A percentile compares a stretch with the other conserved stretches of the same genome.
phyloP scores from a whole-genome alignment of 208 protist species.

The Trypanosoma grayi region DNA sequence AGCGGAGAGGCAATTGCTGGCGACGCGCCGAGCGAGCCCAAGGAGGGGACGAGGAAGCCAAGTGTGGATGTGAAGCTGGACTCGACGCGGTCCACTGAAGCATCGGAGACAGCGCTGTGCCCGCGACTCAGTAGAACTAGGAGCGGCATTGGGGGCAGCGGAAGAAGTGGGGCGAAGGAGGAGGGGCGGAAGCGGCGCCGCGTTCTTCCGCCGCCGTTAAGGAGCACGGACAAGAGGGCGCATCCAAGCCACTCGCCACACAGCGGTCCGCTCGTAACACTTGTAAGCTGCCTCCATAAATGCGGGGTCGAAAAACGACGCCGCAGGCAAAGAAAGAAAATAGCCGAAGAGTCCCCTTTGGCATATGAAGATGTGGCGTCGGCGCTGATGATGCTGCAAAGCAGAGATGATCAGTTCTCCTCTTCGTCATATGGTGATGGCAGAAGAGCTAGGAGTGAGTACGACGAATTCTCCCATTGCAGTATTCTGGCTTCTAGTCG shows the following conservation, averaged over 20 bases:
- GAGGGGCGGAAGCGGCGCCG: background rate
- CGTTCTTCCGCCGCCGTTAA: constrained; percentile 12
- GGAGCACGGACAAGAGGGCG: background rate
- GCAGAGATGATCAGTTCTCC: background rate
- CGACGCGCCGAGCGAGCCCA: too few relatives aligned
- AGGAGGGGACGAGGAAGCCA: background rate
- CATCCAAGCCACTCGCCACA: background rate
- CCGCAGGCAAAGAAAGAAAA: constrained; percentile 1
- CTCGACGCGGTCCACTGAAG: too few relatives aligned
- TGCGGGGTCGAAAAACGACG: background rate
- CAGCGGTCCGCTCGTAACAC: background rate
- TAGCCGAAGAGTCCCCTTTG: background rate
- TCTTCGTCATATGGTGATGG: background rate
- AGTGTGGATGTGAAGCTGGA: too few relatives aligned
- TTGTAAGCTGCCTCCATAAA: constrained; percentile 8
- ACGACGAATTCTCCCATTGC: background rate
- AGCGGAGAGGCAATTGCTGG: too few relatives aligned
- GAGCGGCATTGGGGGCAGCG: background rate
- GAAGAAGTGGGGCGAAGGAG: background rate
- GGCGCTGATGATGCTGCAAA: background rate
- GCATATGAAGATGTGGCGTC: background rate
- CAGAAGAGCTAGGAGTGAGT: background rate
- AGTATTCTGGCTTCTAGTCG: background rate
- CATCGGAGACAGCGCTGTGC: too few relatives aligned
- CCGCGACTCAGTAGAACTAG: too few relatives aligned